Conservation (phyloP, 495 filamentous ascomycete species). For the Acidiella bohemica region DNA sequence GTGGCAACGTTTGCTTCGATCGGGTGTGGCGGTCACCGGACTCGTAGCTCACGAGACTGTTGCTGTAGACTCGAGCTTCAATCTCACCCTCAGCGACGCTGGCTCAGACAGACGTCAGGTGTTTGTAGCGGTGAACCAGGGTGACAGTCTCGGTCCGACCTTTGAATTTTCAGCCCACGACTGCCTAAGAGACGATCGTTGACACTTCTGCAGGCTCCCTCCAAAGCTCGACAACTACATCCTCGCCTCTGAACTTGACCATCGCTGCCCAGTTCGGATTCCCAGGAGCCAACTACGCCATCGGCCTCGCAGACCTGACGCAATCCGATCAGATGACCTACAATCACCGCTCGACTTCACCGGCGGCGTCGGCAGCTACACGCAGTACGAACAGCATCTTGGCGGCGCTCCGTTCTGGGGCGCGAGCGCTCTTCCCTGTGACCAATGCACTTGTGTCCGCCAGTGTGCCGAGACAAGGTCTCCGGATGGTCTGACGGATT, state of each 20-base stretch:
- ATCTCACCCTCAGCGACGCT: no score
- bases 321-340: slow-evolving; percentile 3
- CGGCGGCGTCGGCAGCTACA: slow-evolving; percentile 14
- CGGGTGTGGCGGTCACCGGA: no score
- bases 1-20: no score
- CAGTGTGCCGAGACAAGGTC: slow-evolving; percentile 15
- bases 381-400: slow-evolving; percentile 12
- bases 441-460: slow-evolving; percentile 19
- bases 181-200: background rate
- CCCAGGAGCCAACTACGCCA: slow-evolving; percentile 16
- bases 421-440: slow-evolving; percentile 18
- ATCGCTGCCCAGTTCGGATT: slow-evolving; percentile 21
- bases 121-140: no score
- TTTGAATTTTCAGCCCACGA: no score
- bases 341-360: slow-evolving; percentile 13
- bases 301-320: slow-evolving; percentile 15
- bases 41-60: no score
- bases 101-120: no score
- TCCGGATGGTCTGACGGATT: slow-evolving; percentile 11
- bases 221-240: slow-evolving; percentile 16
- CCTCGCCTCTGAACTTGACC: slow-evolving; percentile 11
- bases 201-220: slow-evolving; percentile 15
- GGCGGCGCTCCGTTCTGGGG: slow-evolving; percentile 13
- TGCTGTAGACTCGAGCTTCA: no score
- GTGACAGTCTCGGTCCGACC: no score